phyloP scores from a whole-genome alignment of 2,329 filamentous ascomycete species.

The Penicillium sp. region DNA sequence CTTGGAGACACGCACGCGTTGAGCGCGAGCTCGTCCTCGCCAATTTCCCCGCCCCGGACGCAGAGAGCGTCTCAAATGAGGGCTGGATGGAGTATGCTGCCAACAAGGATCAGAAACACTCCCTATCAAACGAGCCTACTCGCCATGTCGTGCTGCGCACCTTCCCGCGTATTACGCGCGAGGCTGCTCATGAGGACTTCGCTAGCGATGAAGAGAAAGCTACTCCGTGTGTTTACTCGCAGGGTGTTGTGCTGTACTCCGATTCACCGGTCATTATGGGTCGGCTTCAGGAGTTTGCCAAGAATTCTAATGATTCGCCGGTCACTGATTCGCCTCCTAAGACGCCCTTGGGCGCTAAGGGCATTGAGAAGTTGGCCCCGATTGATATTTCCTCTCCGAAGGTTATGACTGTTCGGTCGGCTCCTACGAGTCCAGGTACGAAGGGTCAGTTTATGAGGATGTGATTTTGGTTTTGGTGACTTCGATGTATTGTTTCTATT shows the following conservation, averaged over 20 bases:
- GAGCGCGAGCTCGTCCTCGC: conserved; percentile 57
- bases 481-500: not conserved
- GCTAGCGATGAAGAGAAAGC: conserved; percentile 47
- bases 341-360: conserved; percentile 3
- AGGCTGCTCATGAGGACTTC: conserved; percentile 50
- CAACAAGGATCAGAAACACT: conserved; percentile 17
- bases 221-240: conserved; percentile 46
- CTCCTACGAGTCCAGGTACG: conserved; percentile 18
- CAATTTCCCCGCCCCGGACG: conserved; percentile 46
- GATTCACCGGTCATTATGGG: conserved; percentile 46
- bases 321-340: conserved; percentile 14
- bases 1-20: conserved; percentile 57
- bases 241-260: conserved; percentile 51
- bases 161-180: conserved; percentile 54
- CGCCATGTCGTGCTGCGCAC: conserved; percentile 50
- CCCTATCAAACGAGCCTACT: conserved; percentile 22
- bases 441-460: conserved; percentile 12
- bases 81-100: conserved; percentile 39
- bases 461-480: not conserved
- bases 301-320: conserved; percentile 25
- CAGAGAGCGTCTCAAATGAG: conserved; percentile 35
- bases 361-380: conserved; percentile 8
- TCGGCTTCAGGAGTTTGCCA: conserved; percentile 41
- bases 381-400: conserved; percentile 2
- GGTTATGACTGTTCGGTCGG: conserved; percentile 17